A percentile compares a stretch with the other conserved stretches of the same genome.
Evolutionary conservation across 192 early-diverging fungal species (phyloP).

Genomic region (Entomortierella chlamydospora): DNA sequence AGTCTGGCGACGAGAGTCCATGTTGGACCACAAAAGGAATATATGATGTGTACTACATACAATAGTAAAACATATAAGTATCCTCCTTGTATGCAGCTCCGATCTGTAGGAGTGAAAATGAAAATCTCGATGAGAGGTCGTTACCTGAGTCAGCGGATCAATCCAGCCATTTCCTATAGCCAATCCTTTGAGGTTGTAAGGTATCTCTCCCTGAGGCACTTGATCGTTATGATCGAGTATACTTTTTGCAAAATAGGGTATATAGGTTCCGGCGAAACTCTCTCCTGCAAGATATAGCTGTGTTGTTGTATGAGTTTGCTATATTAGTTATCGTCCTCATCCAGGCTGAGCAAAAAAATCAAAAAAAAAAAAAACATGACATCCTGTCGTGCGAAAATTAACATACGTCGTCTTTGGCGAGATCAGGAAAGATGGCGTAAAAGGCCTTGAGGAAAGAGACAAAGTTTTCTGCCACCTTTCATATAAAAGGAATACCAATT

Average conservation of each 20-base stretch:
- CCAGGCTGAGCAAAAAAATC: background rate
- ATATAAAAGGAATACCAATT: too few relatives aligned
- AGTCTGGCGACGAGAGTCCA: slow-evolving; percentile 10
- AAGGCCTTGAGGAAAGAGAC: slow-evolving; percentile 63
- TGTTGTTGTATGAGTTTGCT: background rate
- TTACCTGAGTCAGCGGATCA: slow-evolving; percentile 67
- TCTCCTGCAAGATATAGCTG: slow-evolving; percentile 74
- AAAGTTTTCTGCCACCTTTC: slow-evolving; percentile 57
- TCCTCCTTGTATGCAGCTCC: too few relatives aligned
- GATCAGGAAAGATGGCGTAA: slow-evolving; percentile 62
- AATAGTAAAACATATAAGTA: background rate
- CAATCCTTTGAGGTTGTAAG: slow-evolving; percentile 65
- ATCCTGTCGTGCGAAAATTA: too few relatives aligned
- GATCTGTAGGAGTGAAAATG: too few relatives aligned
- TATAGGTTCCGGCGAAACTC: slow-evolving; percentile 73
- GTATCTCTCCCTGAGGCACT: slow-evolving; percentile 5
- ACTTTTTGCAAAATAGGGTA: slow-evolving; percentile 64
- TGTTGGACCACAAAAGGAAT: slow-evolving; percentile 32
- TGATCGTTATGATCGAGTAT: slow-evolving; percentile 52
- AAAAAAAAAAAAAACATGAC: background rate
- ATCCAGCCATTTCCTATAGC: slow-evolving; percentile 78
- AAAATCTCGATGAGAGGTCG: background rate
- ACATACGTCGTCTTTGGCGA: slow-evolving; percentile 55
- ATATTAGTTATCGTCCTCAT: background rate
- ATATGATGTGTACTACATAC: slow-evolving; percentile 32